phyloP scores from a whole-genome alignment of 768 basidiomycete genomes.

The Naematelia aurantialba region DNA sequence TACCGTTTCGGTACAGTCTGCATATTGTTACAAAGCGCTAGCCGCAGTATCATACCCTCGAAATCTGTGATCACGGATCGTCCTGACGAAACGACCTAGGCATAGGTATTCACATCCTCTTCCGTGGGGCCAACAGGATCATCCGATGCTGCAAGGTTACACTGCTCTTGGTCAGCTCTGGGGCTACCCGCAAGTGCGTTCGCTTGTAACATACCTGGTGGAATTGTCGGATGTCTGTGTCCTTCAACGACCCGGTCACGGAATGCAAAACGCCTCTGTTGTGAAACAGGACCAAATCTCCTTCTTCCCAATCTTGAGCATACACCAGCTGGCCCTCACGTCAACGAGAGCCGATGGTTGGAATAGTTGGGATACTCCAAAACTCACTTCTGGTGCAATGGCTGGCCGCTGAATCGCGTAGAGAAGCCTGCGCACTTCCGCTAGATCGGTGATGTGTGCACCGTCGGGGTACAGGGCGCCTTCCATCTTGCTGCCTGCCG shows the following conservation, averaged over 20 bases:
- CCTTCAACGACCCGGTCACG: constrained; percentile 69
- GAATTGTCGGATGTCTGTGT: constrained; percentile 64
- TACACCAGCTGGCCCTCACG: constrained; percentile 69
- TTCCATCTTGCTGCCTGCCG: constrained; percentile 52
- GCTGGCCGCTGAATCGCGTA: constrained; percentile 86
- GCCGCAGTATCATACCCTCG: too few species aligned
- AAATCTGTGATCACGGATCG: too few species aligned
- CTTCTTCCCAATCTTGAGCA: constrained; percentile 78
- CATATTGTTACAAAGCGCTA: too few species aligned
- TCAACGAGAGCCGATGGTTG: constrained; percentile 1
- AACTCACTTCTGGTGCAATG: constrained; percentile 70
- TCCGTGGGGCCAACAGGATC: constrained; percentile 65
- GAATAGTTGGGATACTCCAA: background rate
- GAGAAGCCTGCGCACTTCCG: constrained; percentile 66
- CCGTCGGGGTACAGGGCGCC: constrained; percentile 80
- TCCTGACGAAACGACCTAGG: too few species aligned
- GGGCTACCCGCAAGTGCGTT: background rate
- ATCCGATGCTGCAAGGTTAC: constrained; percentile 77
- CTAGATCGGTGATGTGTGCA: constrained; percentile 67
- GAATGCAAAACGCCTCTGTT: constrained; percentile 77
- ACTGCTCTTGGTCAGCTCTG: constrained; percentile 46
- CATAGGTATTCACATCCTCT: constrained; percentile 66
- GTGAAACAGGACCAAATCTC: constrained; percentile 78
- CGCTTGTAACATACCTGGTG: constrained; percentile 55
- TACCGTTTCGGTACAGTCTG: too few species aligned